Evolutionary conservation across 2,329 filamentous ascomycete species (phyloP), one percentile per base, ranked within the genome.

Genomic region (Corynespora cassiicola): DNA sequence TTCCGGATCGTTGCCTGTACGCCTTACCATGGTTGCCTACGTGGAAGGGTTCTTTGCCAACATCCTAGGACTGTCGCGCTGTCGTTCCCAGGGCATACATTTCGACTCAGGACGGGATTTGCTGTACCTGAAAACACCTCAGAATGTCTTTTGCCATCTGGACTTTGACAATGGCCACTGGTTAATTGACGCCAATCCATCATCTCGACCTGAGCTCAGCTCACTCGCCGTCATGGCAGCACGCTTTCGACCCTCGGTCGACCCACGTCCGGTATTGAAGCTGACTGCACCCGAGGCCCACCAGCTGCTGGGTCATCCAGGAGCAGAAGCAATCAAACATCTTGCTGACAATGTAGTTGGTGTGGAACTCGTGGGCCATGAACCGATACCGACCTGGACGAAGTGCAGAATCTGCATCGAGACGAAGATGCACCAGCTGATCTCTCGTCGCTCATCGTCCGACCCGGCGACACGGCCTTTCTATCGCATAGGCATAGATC

Each of bases 31-130:
- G 21, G 39, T 42, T 27, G 39, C 39, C 6, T 42, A 42, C 20
- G 33, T 42, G 10, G 33, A 22, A 27, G 39, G 39, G 21, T 42
- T 42, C 18, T 18, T 32, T n/a, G 37, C 39, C 7, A 42, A 42
- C 25, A 18, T 42, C n/a, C 22, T 42, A 18, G 33, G 33, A 12
- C 28, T 42, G 12, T 26, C 39, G 19, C 28, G 33, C 28, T 42
- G 39, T 26, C 33, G 32, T 20, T 25, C 22, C 17, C 15, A 32
- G 12, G 33, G 33, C 16, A 42, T 42, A 20, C 39, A 42, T 23
- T 42, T 42, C 19, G 23, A 42, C 39, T 42, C 28, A 42, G 39
- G 39, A 27, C 33, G 16, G 15, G 33, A 42, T 29, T 33, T 26
- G 16, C 33, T 42, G 24, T 42, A 42, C 22, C 6, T 17, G 17